phyloP scores from a whole-genome alignment of 2,329 filamentous ascomycete species.

The Microcyclospora tardicrescens region DNA sequence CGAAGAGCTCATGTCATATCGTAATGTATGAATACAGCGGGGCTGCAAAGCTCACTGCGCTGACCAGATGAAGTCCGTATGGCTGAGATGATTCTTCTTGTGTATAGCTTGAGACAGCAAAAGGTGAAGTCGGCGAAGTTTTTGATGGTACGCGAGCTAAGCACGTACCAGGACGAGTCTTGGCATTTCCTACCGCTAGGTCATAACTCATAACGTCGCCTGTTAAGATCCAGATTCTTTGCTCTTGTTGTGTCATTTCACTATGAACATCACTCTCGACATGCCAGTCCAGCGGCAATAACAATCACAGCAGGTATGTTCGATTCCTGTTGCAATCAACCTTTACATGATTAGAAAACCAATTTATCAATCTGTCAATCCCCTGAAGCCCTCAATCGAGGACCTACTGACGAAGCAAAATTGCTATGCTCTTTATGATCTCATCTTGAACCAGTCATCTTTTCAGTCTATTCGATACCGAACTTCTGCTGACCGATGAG shows the following conservation, averaged over 20 bases:
- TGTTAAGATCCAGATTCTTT: too few relatives aligned
- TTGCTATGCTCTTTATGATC: constrained; percentile 31
- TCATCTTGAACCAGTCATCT: constrained; percentile 2
- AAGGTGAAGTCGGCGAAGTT: background rate
- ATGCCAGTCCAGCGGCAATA: too few relatives aligned
- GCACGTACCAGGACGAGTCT: background rate
- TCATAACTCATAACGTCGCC: too few relatives aligned
- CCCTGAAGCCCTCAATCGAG: constrained; percentile 44
- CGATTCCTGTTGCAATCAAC: background rate
- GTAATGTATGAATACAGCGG: too few relatives aligned
- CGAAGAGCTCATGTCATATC: too few relatives aligned
- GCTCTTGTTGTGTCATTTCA: too few relatives aligned
- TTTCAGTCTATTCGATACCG: constrained; percentile 1
- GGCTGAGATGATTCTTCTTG: too few relatives aligned
- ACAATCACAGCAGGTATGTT: background rate
- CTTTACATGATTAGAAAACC: constrained; percentile 48
- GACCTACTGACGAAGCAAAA: constrained; percentile 40
- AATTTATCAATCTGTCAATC: constrained; percentile 64
- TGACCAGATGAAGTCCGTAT: too few relatives aligned
- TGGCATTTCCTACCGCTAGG: background rate
- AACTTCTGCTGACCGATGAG: background rate
- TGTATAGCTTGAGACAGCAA: background rate
- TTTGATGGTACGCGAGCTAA: background rate
- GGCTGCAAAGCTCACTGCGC: too few relatives aligned
- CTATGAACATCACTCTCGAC: too few relatives aligned